phyloP scores from a whole-genome alignment of 1,284 basidiomycete genomes.

The Pseudozyma hubeiensis region DNA sequence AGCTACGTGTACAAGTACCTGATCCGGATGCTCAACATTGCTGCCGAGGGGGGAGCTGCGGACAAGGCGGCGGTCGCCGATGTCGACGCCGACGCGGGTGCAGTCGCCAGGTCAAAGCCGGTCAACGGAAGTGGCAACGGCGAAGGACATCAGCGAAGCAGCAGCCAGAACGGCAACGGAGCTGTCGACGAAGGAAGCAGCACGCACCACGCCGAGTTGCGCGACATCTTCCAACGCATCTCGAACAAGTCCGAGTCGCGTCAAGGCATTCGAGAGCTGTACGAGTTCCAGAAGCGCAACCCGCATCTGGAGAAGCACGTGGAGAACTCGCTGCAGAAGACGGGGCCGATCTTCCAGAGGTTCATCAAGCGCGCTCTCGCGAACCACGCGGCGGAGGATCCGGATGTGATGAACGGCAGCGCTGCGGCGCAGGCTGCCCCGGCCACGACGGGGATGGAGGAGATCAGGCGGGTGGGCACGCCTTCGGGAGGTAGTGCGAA shows the following conservation, averaged over 20 bases:
- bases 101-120: conserved; percentile 8
- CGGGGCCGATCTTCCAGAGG: conserved; percentile 70
- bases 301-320: conserved; percentile 88
- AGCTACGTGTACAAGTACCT: conserved; percentile 65
- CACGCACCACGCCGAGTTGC: conserved; percentile 79
- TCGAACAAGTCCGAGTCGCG: conserved; percentile 83
- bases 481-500: conserved; percentile 13
- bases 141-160: conserved; percentile 72
- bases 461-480: conserved; percentile 20
- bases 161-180: conserved; percentile 70
- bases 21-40: conserved; percentile 59
- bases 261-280: conserved; percentile 91
- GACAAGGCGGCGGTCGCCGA: conserved; percentile 35
- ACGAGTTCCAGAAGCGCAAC: conserved; percentile 91
- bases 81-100: conserved; percentile 76
- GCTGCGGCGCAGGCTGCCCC: not conserved
- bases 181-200: conserved; percentile 72
- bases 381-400: conserved; percentile 82
- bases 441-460: conserved; percentile 11
- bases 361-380: conserved; percentile 70
- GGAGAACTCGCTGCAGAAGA: conserved; percentile 71
- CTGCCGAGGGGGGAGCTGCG: conserved; percentile 26
- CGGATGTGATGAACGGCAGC: conserved; percentile 71
- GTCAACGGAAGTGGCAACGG: conserved; percentile 16
- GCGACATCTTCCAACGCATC: conserved; percentile 87